Evolutionary conservation across 352 stramenopile genomes (phyloP), one percentile per base, ranked within the genome.

Genomic region (Pilasporangium apinafurcum): DNA sequence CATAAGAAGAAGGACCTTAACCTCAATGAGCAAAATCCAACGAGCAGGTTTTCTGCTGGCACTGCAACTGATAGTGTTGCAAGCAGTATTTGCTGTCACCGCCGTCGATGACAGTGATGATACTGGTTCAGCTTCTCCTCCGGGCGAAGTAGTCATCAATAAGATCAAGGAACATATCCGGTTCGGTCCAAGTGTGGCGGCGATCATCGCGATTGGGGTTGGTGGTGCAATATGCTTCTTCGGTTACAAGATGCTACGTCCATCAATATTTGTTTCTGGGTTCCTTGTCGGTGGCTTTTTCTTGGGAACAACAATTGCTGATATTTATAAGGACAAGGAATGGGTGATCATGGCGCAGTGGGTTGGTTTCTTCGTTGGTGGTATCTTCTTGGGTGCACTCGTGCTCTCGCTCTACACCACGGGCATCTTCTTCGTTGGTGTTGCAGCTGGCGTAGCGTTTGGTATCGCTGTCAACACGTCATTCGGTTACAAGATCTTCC

Each of bases 341-440:
- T 79, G 63, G 43, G 59, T 74, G 38, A 47, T 60, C 32, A 77
- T 53, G 7, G 65, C 65, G 22, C 75, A 58, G 39, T 82, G 68
- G 68, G 57, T 83, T 35, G 42, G 54, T 34, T 80, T 82, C 48
- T 39, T 73, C 17, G 47, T 82, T 9, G 69, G 73, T 26, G 69
- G 69, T 8, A 17, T 70, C 37, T 44, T 80, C 28, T 8, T 75
- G 5, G 69, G 68, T 8, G 63, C 51, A n/a, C 44, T 86, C 20
- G 69, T 86, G 9, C 51, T 80, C 8, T 57, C 53, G 27, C 51
- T 83, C 40, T 83, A 83, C 56, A 76, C 62, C 30, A 59, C 55
- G 8, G 72, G 72, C 37, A 74, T 85, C 47, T 83, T 82, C 48
- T 52, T 76, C 30, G 60, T 83, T 32, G 72, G 72, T 3, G 68